Evolutionary conservation across 768 basidiomycete genomes (phyloP).

Genomic region (Russula foetens): DNA sequence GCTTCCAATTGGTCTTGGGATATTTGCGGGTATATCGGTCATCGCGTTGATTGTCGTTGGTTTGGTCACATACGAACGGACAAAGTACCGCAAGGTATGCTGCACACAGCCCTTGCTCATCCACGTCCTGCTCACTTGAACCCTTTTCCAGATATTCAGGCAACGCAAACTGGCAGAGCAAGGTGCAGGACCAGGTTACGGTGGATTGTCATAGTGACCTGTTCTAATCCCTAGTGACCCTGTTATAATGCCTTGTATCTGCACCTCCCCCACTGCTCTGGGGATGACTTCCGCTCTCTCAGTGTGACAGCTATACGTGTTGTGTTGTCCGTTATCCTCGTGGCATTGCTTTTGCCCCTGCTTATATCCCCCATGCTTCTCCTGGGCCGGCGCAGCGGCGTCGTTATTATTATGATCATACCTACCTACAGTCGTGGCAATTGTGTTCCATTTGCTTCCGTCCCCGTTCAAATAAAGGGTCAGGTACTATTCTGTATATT

Average conservation of each 20-base stretch:
- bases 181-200: constrained; percentile 47
- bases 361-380: background rate
- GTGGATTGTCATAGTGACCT: background rate
- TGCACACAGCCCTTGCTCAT: background rate
- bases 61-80: constrained; percentile 80
- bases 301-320: background rate
- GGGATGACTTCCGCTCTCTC: background rate
- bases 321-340: background rate
- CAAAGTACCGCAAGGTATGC: constrained; percentile 76
- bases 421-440: background rate
- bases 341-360: background rate
- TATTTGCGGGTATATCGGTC: constrained; percentile 80
- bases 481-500: constrained; percentile 4
- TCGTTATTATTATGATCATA: background rate
- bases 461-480: background rate
- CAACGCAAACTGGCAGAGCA: constrained; percentile 64
- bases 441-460: background rate
- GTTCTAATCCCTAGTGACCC: background rate
- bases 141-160: constrained; percentile 44
- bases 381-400: background rate
- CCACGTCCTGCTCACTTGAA: background rate
- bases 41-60: constrained; percentile 76
- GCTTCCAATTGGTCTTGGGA: constrained; percentile 73
- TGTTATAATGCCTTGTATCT: background rate
- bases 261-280: background rate